These are phyloP conservation scores for Axilococcus clingmanii DNA, from an alignment of 139 green algal species.

Conservation along the genomic window DNA sequence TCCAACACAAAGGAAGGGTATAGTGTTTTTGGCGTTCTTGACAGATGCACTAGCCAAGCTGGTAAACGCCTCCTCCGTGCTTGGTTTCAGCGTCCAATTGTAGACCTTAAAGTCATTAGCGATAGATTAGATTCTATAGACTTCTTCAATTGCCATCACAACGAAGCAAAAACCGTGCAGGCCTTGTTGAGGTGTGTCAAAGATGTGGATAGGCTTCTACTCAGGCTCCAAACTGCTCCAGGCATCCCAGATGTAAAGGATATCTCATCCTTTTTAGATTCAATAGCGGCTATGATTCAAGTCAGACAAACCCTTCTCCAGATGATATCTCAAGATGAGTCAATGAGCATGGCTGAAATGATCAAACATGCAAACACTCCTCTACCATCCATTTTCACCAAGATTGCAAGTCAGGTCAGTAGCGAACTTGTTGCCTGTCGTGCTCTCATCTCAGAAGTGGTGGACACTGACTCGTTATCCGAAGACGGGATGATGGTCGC, in stretches of 20 bases:
- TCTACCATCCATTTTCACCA: too few relatives aligned
- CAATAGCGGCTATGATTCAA: too few relatives aligned
- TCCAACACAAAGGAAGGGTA: constrained; percentile 84
- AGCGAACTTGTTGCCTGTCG: too few relatives aligned
- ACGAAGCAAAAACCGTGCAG: neutral
- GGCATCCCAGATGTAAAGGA: constrained; percentile 28
- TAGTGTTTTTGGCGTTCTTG: constrained; percentile 65
- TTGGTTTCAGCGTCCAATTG: constrained; percentile 75
- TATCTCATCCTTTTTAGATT: constrained; percentile 38
- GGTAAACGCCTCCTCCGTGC: constrained; percentile 47
- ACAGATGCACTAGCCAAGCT: constrained; percentile 49
- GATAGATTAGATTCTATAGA: constrained; percentile 53
- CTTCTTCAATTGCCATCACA: constrained; percentile 22
- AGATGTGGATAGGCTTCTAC: constrained; percentile 42
- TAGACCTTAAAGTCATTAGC: constrained; percentile 50
- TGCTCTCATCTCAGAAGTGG: constrained; percentile 35
- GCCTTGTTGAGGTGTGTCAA: constrained; percentile 31
- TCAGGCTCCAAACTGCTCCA: constrained; percentile 31
- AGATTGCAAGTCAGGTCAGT: too few relatives aligned
- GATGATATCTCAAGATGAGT: too few relatives aligned
- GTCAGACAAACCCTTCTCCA: too few relatives aligned
- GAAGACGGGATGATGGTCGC: constrained; percentile 45
- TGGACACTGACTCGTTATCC: constrained; percentile 39
- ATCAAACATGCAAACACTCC: too few relatives aligned
- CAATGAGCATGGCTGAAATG: too few relatives aligned